phyloP scores from a whole-genome alignment of 306 rosid genomes.

The Casuarina cunninghamiana region DNA sequence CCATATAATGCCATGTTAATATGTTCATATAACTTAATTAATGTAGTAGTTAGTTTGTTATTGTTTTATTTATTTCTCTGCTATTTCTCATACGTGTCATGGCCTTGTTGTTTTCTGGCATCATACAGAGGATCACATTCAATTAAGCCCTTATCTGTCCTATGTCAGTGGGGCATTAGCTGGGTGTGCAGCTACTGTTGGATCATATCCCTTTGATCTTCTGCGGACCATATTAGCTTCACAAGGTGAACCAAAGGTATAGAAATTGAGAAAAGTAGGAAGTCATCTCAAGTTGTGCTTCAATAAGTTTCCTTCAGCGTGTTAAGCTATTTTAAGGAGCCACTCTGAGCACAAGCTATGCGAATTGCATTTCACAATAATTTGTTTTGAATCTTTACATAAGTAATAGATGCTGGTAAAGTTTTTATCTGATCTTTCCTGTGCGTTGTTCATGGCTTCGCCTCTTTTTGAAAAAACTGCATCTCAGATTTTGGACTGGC shows the following conservation, averaged over 20 bases:
- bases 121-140: conserved; percentile 75
- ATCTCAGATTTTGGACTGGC: not conserved
- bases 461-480: not conserved
- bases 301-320: not conserved
- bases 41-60: not conserved
- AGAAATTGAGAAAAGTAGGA: not conserved
- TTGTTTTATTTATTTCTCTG: not conserved
- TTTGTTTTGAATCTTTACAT: not conserved
- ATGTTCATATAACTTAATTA: not conserved
- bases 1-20: not conserved
- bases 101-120: conserved; percentile 24
- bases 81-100: conserved; percentile 12
- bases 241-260: conserved; percentile 98
- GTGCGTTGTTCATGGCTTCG: not conserved
- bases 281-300: not conserved
- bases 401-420: not conserved
- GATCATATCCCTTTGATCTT: conserved; percentile 97
- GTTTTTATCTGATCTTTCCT: not conserved
- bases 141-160: conserved; percentile 81
- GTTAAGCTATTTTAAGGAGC: not conserved
- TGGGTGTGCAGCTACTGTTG: conserved; percentile 93
- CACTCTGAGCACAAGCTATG: not conserved
- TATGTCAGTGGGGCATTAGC: conserved; percentile 90
- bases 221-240: conserved; percentile 92
- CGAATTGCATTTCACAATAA: not conserved